Base-by-base conservation (phyloP, 108 stramenopile genomes). In the Fragilaria radians region DNA sequence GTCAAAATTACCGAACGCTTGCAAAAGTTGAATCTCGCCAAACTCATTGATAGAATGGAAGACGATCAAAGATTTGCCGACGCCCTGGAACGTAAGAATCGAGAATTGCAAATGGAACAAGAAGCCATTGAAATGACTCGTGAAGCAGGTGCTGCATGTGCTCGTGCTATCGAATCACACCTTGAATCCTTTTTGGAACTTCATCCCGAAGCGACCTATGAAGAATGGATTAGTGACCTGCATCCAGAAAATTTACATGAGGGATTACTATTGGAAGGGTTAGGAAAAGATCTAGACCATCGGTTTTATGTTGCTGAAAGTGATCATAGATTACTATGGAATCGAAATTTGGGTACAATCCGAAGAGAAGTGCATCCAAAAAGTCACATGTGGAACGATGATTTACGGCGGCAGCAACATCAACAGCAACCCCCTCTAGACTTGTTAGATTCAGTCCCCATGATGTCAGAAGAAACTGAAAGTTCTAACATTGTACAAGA, bases 281-380 rank as follows among this genome's bases (percentile, higher is more conserved):
- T 52, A 18, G 36, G 36, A 42, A 33, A 4, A 7, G 52, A 52
- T 27, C 27, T 89, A 7, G 83, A 89, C 66, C 76, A 74, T 52
- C 66, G 87, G 48, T 89, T 89, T 78, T 89, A 81, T 57, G 81
- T 88, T 17, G 73, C 72, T 29, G 81, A 83, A 57, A 76, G 74
- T 46, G 87, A 88, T 64, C 87, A 88, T 70, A 61, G 81, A 45
- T 42, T 34, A 29, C 55, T 88, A 33, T 88, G 87, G 87, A 88
- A 88, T 58, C 62, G 78, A 24, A 26, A 23, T 24, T 26, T 52
- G 3, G 52, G 26, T 4, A 26, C 18, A 25, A 52, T 52, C 11
- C 52, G 52, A 23, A 23, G 26, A 7, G 52, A 52, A 26, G 52
- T 52, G 18, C 52, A 23, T 1, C 24, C 52, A 52, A 23, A 26